Evolutionary conservation across 305 asterid genomes (phyloP).

Genomic region (Fraxinus sp.): DNA sequence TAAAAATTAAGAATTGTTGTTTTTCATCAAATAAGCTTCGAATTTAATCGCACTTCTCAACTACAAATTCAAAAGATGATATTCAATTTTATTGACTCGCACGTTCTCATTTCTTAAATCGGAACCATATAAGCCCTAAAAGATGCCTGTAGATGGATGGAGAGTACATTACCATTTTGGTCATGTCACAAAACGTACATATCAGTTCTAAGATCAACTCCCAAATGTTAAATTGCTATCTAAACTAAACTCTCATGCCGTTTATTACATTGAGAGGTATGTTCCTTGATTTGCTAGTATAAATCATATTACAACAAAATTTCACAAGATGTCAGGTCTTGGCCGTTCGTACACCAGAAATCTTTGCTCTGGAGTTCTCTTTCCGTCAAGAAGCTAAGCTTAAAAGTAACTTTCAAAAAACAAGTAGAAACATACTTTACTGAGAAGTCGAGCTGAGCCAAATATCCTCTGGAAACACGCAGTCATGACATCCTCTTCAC

Average conservation of each 20-base stretch:
- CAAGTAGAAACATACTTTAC: not conserved
- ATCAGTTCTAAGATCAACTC: not conserved
- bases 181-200: not conserved
- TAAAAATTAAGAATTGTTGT: no score
- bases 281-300: not conserved
- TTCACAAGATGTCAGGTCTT: not conserved
- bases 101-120: not conserved
- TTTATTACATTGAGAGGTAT: not conserved
- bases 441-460: not conserved
- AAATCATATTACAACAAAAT: not conserved
- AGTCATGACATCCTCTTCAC: not conserved
- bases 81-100: not conserved
- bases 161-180: not conserved
- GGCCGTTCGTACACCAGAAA: not conserved
- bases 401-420: not conserved
- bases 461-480: not conserved
- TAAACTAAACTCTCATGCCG: not conserved
- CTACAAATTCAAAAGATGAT: not conserved
- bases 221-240: not conserved
- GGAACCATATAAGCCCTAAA: not conserved
- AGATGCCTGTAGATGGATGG: not conserved
- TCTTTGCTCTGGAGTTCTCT: not conserved
- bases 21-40: not conserved
- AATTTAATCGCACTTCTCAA: not conserved
- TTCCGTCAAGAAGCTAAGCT: not conserved